Conservation (phyloP, 805 yeast genomes). For the Candida morakotiae region DNA sequence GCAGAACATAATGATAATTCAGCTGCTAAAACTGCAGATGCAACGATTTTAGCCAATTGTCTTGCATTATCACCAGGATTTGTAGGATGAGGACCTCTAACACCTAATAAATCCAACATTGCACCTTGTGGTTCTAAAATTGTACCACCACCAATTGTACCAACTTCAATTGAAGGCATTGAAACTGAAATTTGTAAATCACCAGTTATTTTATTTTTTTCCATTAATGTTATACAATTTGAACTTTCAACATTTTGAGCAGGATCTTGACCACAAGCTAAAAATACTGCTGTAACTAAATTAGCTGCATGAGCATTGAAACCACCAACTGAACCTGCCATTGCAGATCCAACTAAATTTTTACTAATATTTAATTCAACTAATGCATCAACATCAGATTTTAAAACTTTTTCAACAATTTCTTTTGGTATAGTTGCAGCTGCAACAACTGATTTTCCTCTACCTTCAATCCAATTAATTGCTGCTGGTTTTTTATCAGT, state of each 20-base stretch:
- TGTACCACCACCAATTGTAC: conserved; percentile 99
- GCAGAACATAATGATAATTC: conserved; percentile 94
- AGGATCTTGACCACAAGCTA: conserved; percentile 99
- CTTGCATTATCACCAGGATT: conserved; percentile 93
- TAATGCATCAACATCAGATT: conserved; percentile 87
- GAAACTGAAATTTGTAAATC: conserved; percentile 91
- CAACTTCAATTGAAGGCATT: conserved; percentile 98
- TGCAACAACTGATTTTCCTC: conserved; percentile 97
- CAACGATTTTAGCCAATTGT: conserved; percentile 87
- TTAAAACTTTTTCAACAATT: conserved; percentile 75
- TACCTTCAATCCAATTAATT: conserved; percentile 98
- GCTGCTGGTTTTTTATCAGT: conserved; percentile 98
- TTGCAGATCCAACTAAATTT: conserved; percentile 92
- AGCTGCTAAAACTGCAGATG: conserved; percentile 93
- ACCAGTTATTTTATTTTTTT: conserved; percentile 55
- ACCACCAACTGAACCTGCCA: conserved; percentile 98
- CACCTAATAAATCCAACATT: conserved; percentile 91
- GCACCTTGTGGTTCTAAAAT: conserved; percentile 95
- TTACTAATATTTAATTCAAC: conserved; percentile 86
- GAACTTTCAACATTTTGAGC: conserved; percentile 98
- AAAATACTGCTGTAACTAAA: conserved; percentile 85
- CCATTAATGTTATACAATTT: conserved; percentile 93
- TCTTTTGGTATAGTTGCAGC: conserved; percentile 87
- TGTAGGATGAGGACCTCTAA: conserved; percentile 92
- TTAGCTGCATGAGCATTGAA: conserved; percentile 98